Evolutionary conservation across 352 stramenopile species (phyloP), one percentile per base, ranked within the genome.

Genomic region (Pythium folliculosum): DNA sequence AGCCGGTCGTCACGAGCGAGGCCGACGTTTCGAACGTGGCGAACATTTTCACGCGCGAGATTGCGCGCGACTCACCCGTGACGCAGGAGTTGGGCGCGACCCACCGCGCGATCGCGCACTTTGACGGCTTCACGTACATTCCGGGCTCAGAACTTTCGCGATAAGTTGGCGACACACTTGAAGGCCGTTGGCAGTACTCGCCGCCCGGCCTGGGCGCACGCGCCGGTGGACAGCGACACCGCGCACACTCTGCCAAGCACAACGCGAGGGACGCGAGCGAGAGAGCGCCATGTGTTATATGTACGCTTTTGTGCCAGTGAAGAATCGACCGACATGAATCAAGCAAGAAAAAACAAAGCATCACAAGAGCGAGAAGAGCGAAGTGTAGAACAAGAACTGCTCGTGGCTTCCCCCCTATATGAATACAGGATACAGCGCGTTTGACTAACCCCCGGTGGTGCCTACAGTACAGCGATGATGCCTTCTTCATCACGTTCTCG

Each of bases 51-150:
- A 92, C 85, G 43, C 81, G 84, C 43, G 88, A 95, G 65, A 84
- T 91, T 68, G 82, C 88, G 21, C 86, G 85, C 25, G 94, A 98
- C 70, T 96, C 89, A 30, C 90, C 92, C 10, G 88, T 97, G 38
- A 94, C 84, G 23, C 83, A 92, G 61, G 81, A 96, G 51, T 68
- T 96, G 2, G 86, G 86, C 47, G 88, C 86, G 10, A 95, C 89
- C 49, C 86, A 95, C 69, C 77, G 79, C 53, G 89, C 91, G 1
- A 79, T 95, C 63, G 82, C 89, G 13, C 86, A 97, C 72, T 98
- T 98, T 67, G 88, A 98, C 63, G 90, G 84, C 27, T 98, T 98
- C 69, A 98, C 94, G 19, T 98, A 97, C 79, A 94, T 94, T 80
- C 88, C 88, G 3, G 76, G 77, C 47, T 82, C 76, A 65, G 75